phyloP scores from a whole-genome alignment of 768 basidiomycete species.

The Saitozyma sp. region DNA sequence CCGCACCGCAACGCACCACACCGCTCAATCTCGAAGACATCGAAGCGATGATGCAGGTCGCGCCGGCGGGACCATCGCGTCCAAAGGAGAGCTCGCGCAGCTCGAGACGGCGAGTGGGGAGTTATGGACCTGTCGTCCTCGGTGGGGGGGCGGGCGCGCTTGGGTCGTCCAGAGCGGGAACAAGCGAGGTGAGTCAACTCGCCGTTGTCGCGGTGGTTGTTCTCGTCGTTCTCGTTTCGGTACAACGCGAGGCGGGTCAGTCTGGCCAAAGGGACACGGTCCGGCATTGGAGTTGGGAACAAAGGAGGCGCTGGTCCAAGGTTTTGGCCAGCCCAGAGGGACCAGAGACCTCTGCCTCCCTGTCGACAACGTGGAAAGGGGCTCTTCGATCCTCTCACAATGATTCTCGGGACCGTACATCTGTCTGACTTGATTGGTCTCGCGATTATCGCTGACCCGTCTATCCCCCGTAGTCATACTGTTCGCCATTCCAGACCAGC shows the following conservation, averaged over 20 bases:
- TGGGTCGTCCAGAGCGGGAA: slow-evolving; percentile 10
- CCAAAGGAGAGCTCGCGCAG: slow-evolving; percentile 11
- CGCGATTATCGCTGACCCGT: too few species aligned
- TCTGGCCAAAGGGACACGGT: neutral
- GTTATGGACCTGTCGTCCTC: slow-evolving; percentile 23
- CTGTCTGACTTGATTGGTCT: too few species aligned
- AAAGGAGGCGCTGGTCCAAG: neutral
- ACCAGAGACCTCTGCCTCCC: neutral
- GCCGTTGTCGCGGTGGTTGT: neutral
- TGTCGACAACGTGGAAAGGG: too few species aligned
- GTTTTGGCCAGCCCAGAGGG: neutral
- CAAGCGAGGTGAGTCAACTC: neutral
- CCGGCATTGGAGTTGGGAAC: neutral
- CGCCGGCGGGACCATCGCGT: too few species aligned
- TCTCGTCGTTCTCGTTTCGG: slow-evolving; percentile 2
- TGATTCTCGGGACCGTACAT: too few species aligned
- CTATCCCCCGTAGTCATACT: too few species aligned
- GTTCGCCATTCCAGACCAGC: too few species aligned
- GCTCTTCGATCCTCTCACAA: too few species aligned
- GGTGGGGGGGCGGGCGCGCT: slow-evolving; percentile 29
- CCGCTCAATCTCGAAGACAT: too few species aligned
- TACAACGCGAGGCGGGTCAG: neutral
- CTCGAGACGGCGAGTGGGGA: slow-evolving; percentile 21
- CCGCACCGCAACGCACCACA: too few species aligned
- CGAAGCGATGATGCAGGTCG: too few species aligned